These are phyloP conservation scores for Gastrolobium villosum DNA, from an alignment of 306 rosid genomes.

Conservation along the genomic window DNA sequence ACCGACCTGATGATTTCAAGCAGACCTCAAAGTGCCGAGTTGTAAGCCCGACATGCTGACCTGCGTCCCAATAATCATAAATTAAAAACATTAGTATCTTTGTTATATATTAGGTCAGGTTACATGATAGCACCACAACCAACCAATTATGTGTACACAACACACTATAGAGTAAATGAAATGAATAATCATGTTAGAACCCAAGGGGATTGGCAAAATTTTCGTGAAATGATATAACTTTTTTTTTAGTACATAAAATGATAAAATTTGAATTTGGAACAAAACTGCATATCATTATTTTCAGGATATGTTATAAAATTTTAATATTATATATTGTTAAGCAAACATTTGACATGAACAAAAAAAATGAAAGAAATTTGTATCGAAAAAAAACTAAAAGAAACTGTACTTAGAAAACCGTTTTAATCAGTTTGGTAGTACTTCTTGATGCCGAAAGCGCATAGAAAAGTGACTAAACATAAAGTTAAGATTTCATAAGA, in stretches of 20 bases:
- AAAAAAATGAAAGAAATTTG: no score
- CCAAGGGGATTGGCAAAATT: neutral
- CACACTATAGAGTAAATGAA: no score
- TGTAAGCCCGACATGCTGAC: no score
- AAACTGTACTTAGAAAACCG: constrained; percentile 14
- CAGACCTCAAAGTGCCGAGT: no score
- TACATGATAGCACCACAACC: neutral
- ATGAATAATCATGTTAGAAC: neutral
- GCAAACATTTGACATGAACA: constrained; percentile 8
- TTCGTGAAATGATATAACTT: neutral
- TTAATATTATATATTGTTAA: neutral
- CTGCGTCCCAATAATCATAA: no score
- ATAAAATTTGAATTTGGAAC: neutral
- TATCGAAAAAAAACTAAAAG: no score
- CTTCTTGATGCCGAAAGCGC: no score
- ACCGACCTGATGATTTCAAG: no score
- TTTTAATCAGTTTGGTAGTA: constrained; percentile 3
- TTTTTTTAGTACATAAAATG: no score
- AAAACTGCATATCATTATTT: neutral
- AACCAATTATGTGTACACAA: neutral
- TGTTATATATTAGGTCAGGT: neutral
- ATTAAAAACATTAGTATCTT: neutral
- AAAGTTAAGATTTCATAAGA: no score
- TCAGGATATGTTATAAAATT: neutral
- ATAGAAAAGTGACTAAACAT: no score